Base-by-base conservation (phyloP, 768 basidiomycete genomes). In the Chalciporus pseudorubinellus region DNA sequence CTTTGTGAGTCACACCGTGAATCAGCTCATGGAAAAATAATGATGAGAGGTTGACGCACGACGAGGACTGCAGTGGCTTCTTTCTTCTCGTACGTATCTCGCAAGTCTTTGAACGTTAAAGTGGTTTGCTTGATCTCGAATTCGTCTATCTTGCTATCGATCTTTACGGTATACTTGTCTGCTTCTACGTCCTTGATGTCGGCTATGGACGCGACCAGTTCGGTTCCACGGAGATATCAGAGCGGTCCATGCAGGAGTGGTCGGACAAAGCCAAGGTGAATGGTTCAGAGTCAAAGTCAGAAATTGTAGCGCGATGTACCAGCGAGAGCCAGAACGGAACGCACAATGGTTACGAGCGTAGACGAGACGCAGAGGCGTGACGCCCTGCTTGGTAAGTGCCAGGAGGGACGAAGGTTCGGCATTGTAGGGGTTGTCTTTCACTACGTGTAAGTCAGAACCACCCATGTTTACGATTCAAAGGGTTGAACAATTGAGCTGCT, bases 301-400 rank as follows among this genome's bases (percentile, higher is more conserved):
- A 39, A 21, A 33, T 11, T 11, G 40, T 33, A 39, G 40, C 24
- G 39, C 20, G 21, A 50, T 34, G 40, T n/a, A n/a, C n/a, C n/a
- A n/a, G 31, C n/a, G 8, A 39, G 26, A 28, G 16, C n/a, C 16
- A 39, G 44, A 1, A 13, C 6, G 69, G 29, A 82, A 81, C 50
- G 76, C 76, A 40, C 86, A 81, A 59, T 89, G 87, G 59, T 89
- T 89, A 29, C 88, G 80, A 52, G 80, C 81, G 59, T 87, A 91
- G 10, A 83, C 73, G n/a, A 84, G 72, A 40, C 78, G 77, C 46
- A 79, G 76, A 1, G 87, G 86, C 0, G 87, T 89, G 50, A 80
- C 52, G 6, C 75, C 62, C 19, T 67, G 52, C 43, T 50, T 60
- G 26, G 56, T 39, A 59, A 83, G 83, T 57, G 83, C 78, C 18